Evolutionary conservation across 345 rosid species (phyloP).

Genomic region (Crucihimalaya himalaica): DNA sequence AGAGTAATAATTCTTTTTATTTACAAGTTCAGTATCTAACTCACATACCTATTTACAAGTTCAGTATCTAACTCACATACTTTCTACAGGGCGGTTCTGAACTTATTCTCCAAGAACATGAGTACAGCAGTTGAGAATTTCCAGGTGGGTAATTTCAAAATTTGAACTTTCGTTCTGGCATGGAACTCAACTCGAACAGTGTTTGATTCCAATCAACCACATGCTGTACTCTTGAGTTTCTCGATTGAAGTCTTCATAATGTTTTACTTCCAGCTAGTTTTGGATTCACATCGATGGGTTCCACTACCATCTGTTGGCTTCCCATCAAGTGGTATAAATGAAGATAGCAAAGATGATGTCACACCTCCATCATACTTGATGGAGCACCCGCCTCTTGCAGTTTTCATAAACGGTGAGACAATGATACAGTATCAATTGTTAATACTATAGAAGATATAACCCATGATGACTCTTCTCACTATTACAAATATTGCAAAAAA

Average conservation of each 20-base stretch:
- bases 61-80: slow-evolving; percentile 22
- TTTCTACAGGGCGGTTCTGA: slow-evolving; percentile 78
- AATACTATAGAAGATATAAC: not conserved
- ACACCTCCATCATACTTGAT: slow-evolving; percentile 90
- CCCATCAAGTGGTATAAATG: slow-evolving; percentile 56
- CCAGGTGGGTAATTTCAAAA: slow-evolving; percentile 52
- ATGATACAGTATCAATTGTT: not conserved
- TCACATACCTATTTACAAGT: slow-evolving; percentile 2
- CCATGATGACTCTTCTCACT: not conserved
- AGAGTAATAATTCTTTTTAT: slow-evolving; percentile 55
- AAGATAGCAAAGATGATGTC: slow-evolving; percentile 82
- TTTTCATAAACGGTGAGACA: slow-evolving; percentile 78
- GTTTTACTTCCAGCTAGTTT: slow-evolving; percentile 70
- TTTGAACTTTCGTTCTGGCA: slow-evolving; percentile 1
- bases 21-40: slow-evolving; percentile 4
- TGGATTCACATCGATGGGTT: slow-evolving; percentile 98
- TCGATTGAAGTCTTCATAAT: slow-evolving; percentile 31
- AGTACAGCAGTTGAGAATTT: slow-evolving; percentile 82
- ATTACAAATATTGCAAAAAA: not conserved
- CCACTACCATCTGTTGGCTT: slow-evolving; percentile 90
- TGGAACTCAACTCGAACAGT: not conserved
- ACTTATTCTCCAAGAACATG: slow-evolving; percentile 88
- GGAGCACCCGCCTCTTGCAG: slow-evolving; percentile 99
- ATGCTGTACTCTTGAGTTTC: slow-evolving; percentile 5
- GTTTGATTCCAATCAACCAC: not conserved